Evolutionary conservation across 1,284 basidiomycete species (phyloP), one percentile per base, ranked within the genome.

Genomic region (Ceratobasidium sp.): DNA sequence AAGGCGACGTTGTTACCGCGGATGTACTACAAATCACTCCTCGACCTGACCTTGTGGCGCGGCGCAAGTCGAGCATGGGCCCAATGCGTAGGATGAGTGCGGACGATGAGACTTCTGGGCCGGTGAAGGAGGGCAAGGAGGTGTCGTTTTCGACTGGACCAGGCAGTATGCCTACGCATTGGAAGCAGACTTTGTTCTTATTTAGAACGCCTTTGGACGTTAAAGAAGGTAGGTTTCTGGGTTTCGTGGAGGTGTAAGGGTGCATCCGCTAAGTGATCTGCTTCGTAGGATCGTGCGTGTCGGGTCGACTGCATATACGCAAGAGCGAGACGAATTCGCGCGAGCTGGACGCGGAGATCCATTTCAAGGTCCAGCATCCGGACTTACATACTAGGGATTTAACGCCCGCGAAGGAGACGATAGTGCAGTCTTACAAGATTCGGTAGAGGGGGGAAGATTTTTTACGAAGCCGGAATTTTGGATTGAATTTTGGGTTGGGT

Each of bases 161-260:
- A 3, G 84, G 84, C 79, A 94, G 93, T 77, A 89, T 90, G 62
- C 90, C 93, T 27, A 99, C 97, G n/a, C 97, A 99, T 82, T 99
- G 97, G 97, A 97, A 97, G 82, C 97, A 99, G 81, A 97, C 97
- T 0, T 80, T 96, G 14, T 98, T 99, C 82, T 84, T 99, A 77
- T 85, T 99, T 76, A 88, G 89, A 73, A 89, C 96, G 66, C 93
- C 95, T 0, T 89, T 99, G 75, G 80, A 82, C 29, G 91, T 93
- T 0, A 84, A 87, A 8, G 89, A 93, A 82, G 96, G 95, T 91
- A 75, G 67, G 88, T n/a, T n/a, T n/a, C n/a, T n/a, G n/a, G n/a
- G 31, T 66, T 27, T 27, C 36, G 17, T 54, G 64, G 59, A 60
- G 47, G 2, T 47, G 50, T 57, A 15, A 19, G 50, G 45, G 11